These are phyloP conservation scores for Globisporangium orthogonon DNA, from an alignment of 352 stramenopile genomes.

Conservation along the genomic window DNA sequence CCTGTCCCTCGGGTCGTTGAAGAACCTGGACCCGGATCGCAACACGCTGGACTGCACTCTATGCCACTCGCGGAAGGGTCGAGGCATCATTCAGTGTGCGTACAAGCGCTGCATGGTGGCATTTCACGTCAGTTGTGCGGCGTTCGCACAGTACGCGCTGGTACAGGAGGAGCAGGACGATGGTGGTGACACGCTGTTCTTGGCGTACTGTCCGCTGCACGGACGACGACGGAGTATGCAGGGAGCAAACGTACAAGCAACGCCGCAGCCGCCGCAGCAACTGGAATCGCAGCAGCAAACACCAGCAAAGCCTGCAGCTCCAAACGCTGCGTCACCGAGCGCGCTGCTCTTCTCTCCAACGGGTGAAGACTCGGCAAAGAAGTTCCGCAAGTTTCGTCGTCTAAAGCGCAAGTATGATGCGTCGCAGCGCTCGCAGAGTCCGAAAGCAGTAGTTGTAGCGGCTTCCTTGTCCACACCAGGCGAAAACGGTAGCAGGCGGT, in stretches of 20 bases:
- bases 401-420: conserved; percentile 71
- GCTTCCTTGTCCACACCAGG: background rate
- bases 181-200: conserved; percentile 46
- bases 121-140: conserved; percentile 81
- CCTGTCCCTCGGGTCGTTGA: conserved; percentile 41
- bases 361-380: conserved; percentile 37
- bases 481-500: conserved; percentile 8
- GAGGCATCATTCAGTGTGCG: conserved; percentile 74
- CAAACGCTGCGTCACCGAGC: conserved; percentile 32
- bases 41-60: conserved; percentile 59
- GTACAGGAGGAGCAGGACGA: conserved; percentile 38
- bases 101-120: conserved; percentile 60
- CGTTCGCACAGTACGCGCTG: conserved; percentile 49
- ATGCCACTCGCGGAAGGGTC: conserved; percentile 49
- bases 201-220: conserved; percentile 65
- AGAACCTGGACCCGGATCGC: conserved; percentile 48
- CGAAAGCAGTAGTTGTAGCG: background rate
- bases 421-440: conserved; percentile 20
- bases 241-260: conserved; percentile 15
- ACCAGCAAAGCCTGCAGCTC: conserved; percentile 1
- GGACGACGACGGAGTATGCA: conserved; percentile 1
- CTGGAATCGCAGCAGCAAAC: background rate
- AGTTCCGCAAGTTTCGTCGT: conserved; percentile 56
- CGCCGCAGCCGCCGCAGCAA: background rate
- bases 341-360: conserved; percentile 41